phyloP scores from a whole-genome alignment of 2,329 filamentous ascomycete species.

The Fusarium armeniacum region DNA sequence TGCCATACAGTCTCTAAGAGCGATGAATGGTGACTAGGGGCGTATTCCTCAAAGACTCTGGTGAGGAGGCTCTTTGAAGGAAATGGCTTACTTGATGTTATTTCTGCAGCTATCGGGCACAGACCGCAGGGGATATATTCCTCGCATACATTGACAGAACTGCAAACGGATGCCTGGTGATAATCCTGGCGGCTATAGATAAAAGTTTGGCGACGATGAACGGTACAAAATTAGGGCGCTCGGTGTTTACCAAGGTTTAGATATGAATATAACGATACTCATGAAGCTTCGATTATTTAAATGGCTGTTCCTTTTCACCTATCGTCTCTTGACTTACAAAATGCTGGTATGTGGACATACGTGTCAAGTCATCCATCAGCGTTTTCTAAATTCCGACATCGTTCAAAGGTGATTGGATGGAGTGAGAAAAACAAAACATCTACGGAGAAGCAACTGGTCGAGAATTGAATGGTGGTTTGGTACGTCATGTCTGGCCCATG shows the following conservation, averaged over 20 bases:
- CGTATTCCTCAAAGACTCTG: conserved; percentile 15
- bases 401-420: no score
- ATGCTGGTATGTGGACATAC: no score
- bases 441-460: no score
- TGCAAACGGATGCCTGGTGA: background rate
- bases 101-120: conserved; percentile 4
- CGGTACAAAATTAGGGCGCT: background rate
- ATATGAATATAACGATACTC: conserved; percentile 8
- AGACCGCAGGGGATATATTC: background rate
- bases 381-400: no score
- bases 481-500: no score
- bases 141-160: background rate
- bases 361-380: no score
- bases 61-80: conserved; percentile 12
- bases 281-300: background rate
- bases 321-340: no score
- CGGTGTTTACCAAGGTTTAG: conserved; percentile 3
- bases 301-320: no score
- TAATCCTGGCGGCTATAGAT: background rate
- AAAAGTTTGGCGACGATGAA: background rate
- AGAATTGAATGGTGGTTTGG: no score
- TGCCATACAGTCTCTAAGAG: conserved; percentile 48
- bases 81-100: conserved; percentile 11
- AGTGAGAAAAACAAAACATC: no score
- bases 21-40: conserved; percentile 42